These are phyloP conservation scores for Glycine tomentella DNA, from an alignment of 306 rosid genomes.

Conservation along the genomic window DNA sequence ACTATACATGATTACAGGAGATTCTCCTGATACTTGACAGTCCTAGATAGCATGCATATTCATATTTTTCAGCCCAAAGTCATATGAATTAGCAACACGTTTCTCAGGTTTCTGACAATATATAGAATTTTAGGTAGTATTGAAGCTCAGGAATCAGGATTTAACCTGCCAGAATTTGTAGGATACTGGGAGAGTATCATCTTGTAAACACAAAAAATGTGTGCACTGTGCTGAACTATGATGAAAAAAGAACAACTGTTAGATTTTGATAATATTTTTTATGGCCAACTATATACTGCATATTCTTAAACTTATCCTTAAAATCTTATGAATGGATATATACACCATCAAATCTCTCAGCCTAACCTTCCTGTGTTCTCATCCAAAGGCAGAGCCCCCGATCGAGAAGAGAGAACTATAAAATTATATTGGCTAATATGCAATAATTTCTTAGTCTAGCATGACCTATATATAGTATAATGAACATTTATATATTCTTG, in stretches of 20 bases:
- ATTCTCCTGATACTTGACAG: not conserved
- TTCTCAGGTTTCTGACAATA: slow-evolving; percentile 20
- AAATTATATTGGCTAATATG: not conserved
- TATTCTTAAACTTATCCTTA: not conserved
- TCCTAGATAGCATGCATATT: not conserved
- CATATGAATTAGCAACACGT: not conserved
- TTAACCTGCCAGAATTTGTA: not conserved
- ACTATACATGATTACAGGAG: not conserved
- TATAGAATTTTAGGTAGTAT: not conserved
- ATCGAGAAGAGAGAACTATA: not conserved
- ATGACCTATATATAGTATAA: not conserved
- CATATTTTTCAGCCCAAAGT: not conserved
- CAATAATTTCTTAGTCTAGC: not conserved
- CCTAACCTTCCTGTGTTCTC: slow-evolving; percentile 3
- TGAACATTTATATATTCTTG: not conserved
- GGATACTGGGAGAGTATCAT: slow-evolving; percentile 22
- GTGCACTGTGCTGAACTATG: not conserved
- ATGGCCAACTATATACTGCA: not conserved
- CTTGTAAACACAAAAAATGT: slow-evolving; percentile 5
- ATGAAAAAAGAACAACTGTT: not conserved
- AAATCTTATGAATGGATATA: not conserved
- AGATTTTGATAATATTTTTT: slow-evolving; percentile 12
- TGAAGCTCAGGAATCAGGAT: not conserved
- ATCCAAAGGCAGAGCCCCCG: not conserved
- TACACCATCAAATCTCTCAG: not conserved